phyloP scores from a whole-genome alignment of 2,329 filamentous ascomycete species.

The Diaporthe sp. region DNA sequence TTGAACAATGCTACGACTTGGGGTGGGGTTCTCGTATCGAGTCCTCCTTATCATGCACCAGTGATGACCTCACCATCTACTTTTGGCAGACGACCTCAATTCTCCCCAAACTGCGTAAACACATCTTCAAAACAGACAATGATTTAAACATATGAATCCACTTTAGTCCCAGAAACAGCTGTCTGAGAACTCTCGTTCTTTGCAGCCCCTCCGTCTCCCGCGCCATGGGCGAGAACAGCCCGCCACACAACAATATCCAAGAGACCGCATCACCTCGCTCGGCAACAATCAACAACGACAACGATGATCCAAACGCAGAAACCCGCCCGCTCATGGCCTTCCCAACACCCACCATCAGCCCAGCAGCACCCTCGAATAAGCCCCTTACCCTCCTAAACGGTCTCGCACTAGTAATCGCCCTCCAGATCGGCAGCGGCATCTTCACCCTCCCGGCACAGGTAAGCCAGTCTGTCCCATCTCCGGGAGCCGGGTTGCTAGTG shows the following conservation, averaged over 20 bases:
- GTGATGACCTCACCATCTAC: slow-evolving; percentile 15
- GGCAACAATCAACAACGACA: neutral
- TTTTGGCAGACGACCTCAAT: neutral
- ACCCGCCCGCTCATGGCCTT: neutral
- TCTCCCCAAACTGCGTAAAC: too few species aligned
- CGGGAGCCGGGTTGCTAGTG: slow-evolving; percentile 52
- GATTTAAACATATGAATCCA: neutral
- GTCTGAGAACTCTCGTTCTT: neutral
- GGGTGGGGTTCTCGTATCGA: slow-evolving; percentile 1
- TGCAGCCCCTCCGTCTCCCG: neutral
- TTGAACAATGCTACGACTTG: neutral
- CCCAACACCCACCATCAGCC: accelerated
- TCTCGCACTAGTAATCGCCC: slow-evolving; percentile 55
- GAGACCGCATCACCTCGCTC: neutral
- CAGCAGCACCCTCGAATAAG: neutral
- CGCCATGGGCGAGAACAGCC: neutral
- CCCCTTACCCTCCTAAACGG: slow-evolving; percentile 42
- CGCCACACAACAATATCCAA: neutral
- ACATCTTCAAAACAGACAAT: too few species aligned
- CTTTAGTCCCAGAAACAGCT: neutral
- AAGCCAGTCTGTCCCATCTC: slow-evolving; percentile 53
- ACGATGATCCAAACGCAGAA: neutral
- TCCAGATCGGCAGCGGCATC: slow-evolving; percentile 60
- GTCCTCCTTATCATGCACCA: neutral
- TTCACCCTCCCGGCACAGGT: slow-evolving; percentile 57